Evolutionary conservation across 768 basidiomycete species (phyloP).

Genomic region (Suillus plorans): DNA sequence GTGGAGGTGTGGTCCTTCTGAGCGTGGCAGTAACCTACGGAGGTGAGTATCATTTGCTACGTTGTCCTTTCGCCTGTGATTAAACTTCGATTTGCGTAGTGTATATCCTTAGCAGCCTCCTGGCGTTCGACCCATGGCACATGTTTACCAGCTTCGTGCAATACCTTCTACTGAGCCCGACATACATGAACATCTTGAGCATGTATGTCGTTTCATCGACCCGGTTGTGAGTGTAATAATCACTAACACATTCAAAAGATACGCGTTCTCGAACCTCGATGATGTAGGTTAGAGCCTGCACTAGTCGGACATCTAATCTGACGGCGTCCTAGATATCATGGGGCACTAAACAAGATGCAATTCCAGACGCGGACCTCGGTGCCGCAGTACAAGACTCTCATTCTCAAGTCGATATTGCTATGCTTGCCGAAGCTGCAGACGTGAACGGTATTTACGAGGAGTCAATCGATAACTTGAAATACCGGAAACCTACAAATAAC

Average conservation of each 20-base stretch:
- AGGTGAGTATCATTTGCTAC: slow-evolving; percentile 37
- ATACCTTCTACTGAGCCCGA: slow-evolving; percentile 84
- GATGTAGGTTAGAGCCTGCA: slow-evolving; percentile 47
- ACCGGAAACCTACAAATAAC: slow-evolving; percentile 45
- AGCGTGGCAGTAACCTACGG: slow-evolving; percentile 88
- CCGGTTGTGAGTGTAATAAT: slow-evolving; percentile 15
- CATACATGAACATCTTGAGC: slow-evolving; percentile 73
- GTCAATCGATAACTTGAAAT: slow-evolving; percentile 70
- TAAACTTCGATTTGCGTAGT: slow-evolving; percentile 38
- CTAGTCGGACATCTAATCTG: slow-evolving; percentile 7
- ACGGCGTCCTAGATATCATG: slow-evolving; percentile 65
- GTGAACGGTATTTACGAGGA: slow-evolving; percentile 85
- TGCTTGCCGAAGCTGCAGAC: slow-evolving; percentile 79
- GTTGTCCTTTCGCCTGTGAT: not conserved
- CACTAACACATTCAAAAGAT: slow-evolving; percentile 46
- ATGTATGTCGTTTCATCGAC: slow-evolving; percentile 48
- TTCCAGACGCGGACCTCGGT: slow-evolving; percentile 75
- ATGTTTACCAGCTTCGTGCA: slow-evolving; percentile 89
- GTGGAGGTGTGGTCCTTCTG: slow-evolving; percentile 73
- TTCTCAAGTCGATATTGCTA: slow-evolving; percentile 84
- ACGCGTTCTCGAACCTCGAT: slow-evolving; percentile 83
- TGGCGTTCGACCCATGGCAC: slow-evolving; percentile 96
- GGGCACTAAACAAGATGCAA: slow-evolving; percentile 92
- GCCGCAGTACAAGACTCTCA: slow-evolving; percentile 78
- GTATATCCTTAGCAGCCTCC: slow-evolving; percentile 71